Evolutionary conservation across 768 basidiomycete species (phyloP).

Genomic region (Aureoboletus auriporus): DNA sequence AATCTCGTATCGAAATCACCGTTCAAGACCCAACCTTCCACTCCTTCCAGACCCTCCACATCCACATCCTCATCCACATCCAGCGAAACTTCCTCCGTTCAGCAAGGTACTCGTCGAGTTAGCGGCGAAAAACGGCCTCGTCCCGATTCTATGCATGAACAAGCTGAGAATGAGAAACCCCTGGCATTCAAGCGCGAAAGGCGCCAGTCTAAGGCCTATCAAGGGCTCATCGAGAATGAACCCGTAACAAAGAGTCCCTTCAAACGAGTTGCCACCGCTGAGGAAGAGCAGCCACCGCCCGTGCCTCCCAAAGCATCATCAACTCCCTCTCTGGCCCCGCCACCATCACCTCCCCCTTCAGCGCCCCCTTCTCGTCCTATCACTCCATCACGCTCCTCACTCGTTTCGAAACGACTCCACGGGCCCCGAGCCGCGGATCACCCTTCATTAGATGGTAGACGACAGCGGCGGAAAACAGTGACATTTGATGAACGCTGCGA

Average conservation of each 20-base stretch:
- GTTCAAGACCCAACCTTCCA: slow-evolving; percentile 65
- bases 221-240: slow-evolving; percentile 69
- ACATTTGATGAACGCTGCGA: slow-evolving; percentile 78
- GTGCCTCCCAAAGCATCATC: slow-evolving; percentile 21
- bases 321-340: slow-evolving; percentile 2
- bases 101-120: slow-evolving; percentile 40
- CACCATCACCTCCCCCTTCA: slow-evolving; percentile 28
- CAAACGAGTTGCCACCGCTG: slow-evolving; percentile 30
- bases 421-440: slow-evolving; percentile 64
- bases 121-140: slow-evolving; percentile 79
- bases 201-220: slow-evolving; percentile 70
- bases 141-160: slow-evolving; percentile 65
- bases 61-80: slow-evolving; percentile 15
- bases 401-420: slow-evolving; percentile 69
- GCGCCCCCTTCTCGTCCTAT: slow-evolving; percentile 40
- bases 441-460: slow-evolving; percentile 28
- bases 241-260: slow-evolving; percentile 85
- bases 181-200: slow-evolving; percentile 68
- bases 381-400: slow-evolving; percentile 51
- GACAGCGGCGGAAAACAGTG: slow-evolving; percentile 70
- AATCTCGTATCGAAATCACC: slow-evolving; percentile 85
- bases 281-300: slow-evolving; percentile 29
- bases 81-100: slow-evolving; percentile 6
- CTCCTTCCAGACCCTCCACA: slow-evolving; percentile 33
- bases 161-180: slow-evolving; percentile 69